Evolutionary conservation across 305 asterid genomes (phyloP).

Genomic region (Stenogyne calaminthoides): DNA sequence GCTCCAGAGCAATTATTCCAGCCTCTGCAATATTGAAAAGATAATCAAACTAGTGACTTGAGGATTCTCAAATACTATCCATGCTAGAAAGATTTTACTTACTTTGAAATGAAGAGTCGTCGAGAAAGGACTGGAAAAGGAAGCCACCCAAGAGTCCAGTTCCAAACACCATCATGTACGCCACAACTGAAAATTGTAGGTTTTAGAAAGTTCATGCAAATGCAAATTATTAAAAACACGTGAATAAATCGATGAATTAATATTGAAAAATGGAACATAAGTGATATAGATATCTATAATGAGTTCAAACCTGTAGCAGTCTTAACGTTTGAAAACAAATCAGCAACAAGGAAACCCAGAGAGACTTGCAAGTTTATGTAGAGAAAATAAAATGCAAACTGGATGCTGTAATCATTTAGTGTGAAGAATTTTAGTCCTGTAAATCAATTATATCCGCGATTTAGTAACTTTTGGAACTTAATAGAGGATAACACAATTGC

Average conservation of each 20-base stretch:
- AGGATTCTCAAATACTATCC: slow-evolving; percentile 1
- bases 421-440: slow-evolving; percentile 90
- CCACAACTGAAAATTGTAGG: slow-evolving; percentile 64
- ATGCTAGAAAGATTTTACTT: slow-evolving; percentile 36
- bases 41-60: background rate
- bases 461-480: slow-evolving; percentile 21
- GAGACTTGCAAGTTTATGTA: slow-evolving; percentile 92
- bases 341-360: slow-evolving; percentile 86
- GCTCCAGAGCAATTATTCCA: slow-evolving; percentile 80
- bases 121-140: slow-evolving; percentile 84
- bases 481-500: slow-evolving; percentile 11
- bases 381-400: slow-evolving; percentile 84
- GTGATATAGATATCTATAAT: slow-evolving; percentile 14
- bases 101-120: slow-evolving; percentile 87
- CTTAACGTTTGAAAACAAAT: slow-evolving; percentile 71
- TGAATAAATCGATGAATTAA: too few relatives aligned
- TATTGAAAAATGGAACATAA: background rate
- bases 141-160: slow-evolving; percentile 87
- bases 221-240: background rate
- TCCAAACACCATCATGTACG: slow-evolving; percentile 84
- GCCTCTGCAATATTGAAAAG: slow-evolving; percentile 57
- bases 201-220: slow-evolving; percentile 16
- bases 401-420: slow-evolving; percentile 85
- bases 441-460: slow-evolving; percentile 22
- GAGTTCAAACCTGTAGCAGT: slow-evolving; percentile 79